These are phyloP conservation scores for Macrophomina phaseolina DNA, from an alignment of 2,329 filamentous ascomycete species.

Conservation along the genomic window DNA sequence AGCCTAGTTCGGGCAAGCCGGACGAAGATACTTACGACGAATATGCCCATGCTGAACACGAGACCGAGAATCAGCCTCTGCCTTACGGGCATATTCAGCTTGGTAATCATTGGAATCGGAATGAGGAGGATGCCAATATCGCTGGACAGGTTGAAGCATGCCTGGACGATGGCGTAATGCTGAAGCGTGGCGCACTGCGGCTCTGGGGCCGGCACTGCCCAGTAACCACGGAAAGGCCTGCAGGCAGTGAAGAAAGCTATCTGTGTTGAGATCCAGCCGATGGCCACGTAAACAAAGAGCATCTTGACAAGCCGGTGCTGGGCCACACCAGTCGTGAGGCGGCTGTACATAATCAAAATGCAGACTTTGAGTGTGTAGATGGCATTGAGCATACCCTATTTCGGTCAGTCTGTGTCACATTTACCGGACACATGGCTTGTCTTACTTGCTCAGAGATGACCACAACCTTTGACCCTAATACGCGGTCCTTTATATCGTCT, in stretches of 20 bases:
- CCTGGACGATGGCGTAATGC: conserved; percentile 64
- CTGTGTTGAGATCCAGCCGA: conserved; percentile 60
- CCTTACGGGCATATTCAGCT: conserved; percentile 56
- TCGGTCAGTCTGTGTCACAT: conserved; percentile 23
- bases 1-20: conserved; percentile 31
- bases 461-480: conserved; percentile 53
- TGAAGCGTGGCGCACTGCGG: conserved; percentile 63
- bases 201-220: conserved; percentile 61
- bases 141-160: conserved; percentile 64
- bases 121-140: conserved; percentile 42
- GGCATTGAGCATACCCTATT: conserved; percentile 64
- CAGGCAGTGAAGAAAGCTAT: conserved; percentile 61
- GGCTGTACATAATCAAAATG: conserved; percentile 63
- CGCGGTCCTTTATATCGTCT: conserved; percentile 48
- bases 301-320: conserved; percentile 52
- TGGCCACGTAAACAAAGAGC: conserved; percentile 54
- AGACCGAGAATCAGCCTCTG: conserved; percentile 60
- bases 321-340: conserved; percentile 41
- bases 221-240: conserved; percentile 62
- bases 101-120: conserved; percentile 58
- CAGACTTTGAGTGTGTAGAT: conserved; percentile 61
- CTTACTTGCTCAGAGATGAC: conserved; percentile 51
- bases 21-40: conserved; percentile 57
- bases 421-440: neutral
- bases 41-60: conserved; percentile 58